Percentiles rank a stretch among this genome's conserved stretches.
Evolutionary conservation across 1,284 basidiomycete genomes (phyloP).

Genomic region (Ustilago sp.): DNA sequence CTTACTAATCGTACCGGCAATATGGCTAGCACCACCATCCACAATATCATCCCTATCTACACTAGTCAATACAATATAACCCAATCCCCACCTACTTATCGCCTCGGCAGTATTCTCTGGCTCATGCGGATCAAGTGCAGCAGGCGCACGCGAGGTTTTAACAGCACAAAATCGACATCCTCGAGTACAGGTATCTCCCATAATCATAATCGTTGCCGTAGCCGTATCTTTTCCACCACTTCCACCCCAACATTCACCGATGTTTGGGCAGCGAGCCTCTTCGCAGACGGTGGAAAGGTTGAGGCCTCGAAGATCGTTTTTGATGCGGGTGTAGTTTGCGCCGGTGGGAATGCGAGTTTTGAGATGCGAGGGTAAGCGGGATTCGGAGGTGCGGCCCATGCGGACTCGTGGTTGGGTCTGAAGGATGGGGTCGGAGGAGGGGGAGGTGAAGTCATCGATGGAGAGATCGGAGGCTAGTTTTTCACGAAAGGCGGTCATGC

Average conservation of each 20-base stretch:
- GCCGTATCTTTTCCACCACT: constrained; percentile 80
- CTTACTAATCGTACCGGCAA: constrained; percentile 91
- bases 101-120: constrained; percentile 99
- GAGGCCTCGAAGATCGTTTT: constrained; percentile 92
- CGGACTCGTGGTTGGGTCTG: constrained; percentile 39
- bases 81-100: constrained; percentile 96
- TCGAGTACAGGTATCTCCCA: constrained; percentile 99
- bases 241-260: constrained; percentile 99
- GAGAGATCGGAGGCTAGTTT: constrained; percentile 56
- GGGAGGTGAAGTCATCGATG: constrained; percentile 60
- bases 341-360: constrained; percentile 88
- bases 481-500: constrained; percentile 54
- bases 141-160: constrained; percentile 89
- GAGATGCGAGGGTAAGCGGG: constrained; percentile 86
- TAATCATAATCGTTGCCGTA: constrained; percentile 92
- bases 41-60: constrained; percentile 95
- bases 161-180: constrained; percentile 98
- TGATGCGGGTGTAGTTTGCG: constrained; percentile 88
- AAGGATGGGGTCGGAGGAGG: constrained; percentile 35
- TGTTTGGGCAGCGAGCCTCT: constrained; percentile 98
- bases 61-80: constrained; percentile 96
- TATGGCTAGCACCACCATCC: constrained; percentile 92
- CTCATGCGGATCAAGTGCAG: constrained; percentile 93
- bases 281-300: constrained; percentile 96
- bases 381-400: constrained; percentile 58